Evolutionary conservation across 306 rosid genomes (phyloP), one percentile per base, ranked within the genome.

Genomic region (Chamaecrista fasciculata): DNA sequence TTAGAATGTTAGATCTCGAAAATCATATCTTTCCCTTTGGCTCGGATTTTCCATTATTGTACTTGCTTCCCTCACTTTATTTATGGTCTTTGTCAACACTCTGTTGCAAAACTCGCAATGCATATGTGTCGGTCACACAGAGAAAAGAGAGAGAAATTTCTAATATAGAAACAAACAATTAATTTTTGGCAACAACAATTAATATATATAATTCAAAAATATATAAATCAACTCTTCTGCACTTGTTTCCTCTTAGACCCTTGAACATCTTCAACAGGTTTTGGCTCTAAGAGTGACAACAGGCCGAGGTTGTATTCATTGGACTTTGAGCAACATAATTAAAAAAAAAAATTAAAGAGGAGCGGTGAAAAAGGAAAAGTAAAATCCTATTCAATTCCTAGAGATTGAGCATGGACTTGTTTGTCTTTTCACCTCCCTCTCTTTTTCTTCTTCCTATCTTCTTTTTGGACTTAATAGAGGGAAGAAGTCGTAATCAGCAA

Each of bases 181-280:
- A n/a, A n/a, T n/a, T n/a, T n/a, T n/a, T n/a, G n/a, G n/a, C n/a
- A n/a, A n/a, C n/a, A n/a, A n/a, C n/a, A n/a, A n/a, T 74, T 70
- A 70, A 78, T 65, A 70, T 74, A 74, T 78, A 11, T 33, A 4
- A 33, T 4, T 33, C 6, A 33, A 4, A 33, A 33, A 55, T 20
- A 70, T 59, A 84, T 73, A 82, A 76, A 76, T 66, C 98, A 93
- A 88, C 98, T 75, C 98, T 93, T 86, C 98, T 65, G 84, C 90
- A 83, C 81, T 79, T 80, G 85, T 46, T 64, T 82, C 79, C 81
- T 58, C 76, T 36, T 62, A 44, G 75, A 55, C 81, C 85, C 82
- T 65, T 24, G 46, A 81, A 71, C 71, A 79, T 91, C 83, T 59
- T 46, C 69, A 53, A 60, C 60, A 43, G 60, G 60, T 78, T 33